Base-by-base conservation (phyloP, 2,329 filamentous ascomycete genomes). In the Acephala macrosclerotiorum region DNA sequence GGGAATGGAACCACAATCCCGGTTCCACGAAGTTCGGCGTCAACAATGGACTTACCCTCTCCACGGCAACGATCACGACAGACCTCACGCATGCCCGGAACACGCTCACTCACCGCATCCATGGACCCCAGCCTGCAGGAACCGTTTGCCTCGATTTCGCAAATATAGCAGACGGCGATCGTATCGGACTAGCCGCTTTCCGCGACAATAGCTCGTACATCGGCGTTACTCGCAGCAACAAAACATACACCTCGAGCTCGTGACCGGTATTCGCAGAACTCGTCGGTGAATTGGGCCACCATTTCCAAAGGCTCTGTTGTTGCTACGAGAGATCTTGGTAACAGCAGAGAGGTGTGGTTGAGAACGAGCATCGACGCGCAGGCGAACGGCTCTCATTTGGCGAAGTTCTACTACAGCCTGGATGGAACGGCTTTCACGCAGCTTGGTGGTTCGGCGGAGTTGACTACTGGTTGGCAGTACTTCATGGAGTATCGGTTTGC, bases 1-100 rank as follows among this genome's bases (percentile, higher is more conserved):
- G 84, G 83, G 86, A 89, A 73, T 89, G 86, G 85, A 89, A 89
- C 71, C 86, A 88, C 69, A 88, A 88, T 72, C 86, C 86, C 0
- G 84, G 88, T 63, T 78, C 75, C 0, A 76, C 74, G 11, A 82
- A 80, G 9, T 88, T 76, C 70, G 73, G 71, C 1, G 77, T 86
- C 12, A 73, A 77, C 47, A 76, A 80, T 35, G 82, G 83, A 1
- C 70, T 88, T 2, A 79, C 77, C 0, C 77, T 88, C 1, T 76
- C 74, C 33, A 83, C 85, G 1, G 83, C 82, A 1, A 84, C 81
- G 0, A 79, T 87, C 0, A 88, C 85, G 0, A 74, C 77, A 16
- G 85, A 87, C 68, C 72, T 88, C 1, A 84, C 79, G 63, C 69
- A 71, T 0, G 82, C 83, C 4, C 75, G 82, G 12, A 84, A 84